Evolutionary conservation across 2,329 filamentous ascomycete genomes (phyloP), one percentile per base, ranked within the genome.

Genomic region (Verticillium klebahnii): DNA sequence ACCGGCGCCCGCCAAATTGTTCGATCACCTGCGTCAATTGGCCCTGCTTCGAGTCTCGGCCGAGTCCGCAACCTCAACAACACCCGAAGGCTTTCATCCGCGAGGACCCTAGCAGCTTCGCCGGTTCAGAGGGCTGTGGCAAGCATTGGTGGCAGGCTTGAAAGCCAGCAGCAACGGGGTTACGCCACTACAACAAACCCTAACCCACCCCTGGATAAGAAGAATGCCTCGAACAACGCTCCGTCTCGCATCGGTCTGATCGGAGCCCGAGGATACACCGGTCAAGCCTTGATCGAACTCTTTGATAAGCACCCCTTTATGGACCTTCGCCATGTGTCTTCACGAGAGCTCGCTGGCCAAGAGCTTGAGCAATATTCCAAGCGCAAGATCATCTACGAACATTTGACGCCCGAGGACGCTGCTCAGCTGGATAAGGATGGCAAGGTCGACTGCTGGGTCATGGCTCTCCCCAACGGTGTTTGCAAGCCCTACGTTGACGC

Each of bases 401-500:
- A 93, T 74, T 82, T 98, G 55, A 88, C 85, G 61, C 86, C 92
- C 7, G 94, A 98, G 67, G 94, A 98, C 68, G 89, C 97, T 14
- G 87, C 88, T 65, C 84, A 88, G 62, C 92, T 98, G 85, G 91
- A 95, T 65, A 88, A 90, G 73, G 87, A 89, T 36, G 90, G 91
- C 59, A 86, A 93, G 70, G 88, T 98, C 58, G 94, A 98, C 79
- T 95, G 91, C 78, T 98, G 93, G 93, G 91, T 98, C 55, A 95
- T 60, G 59, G 95, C 95, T 39, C 86, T 98, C 34, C 95, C 94
- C 55, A 99, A 98, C 72, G 91, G 92, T 64, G 92, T 97, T 58
- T 97, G 92, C 85, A 91, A 93, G 78, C 93, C 95, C 0, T 99
- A 90, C 68, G 90, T 98, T 11, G 92, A 98, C 66, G 94, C 94